These are phyloP conservation scores for Metschnikowia anglica DNA, from an alignment of 805 yeast species.

Conservation along the genomic window DNA sequence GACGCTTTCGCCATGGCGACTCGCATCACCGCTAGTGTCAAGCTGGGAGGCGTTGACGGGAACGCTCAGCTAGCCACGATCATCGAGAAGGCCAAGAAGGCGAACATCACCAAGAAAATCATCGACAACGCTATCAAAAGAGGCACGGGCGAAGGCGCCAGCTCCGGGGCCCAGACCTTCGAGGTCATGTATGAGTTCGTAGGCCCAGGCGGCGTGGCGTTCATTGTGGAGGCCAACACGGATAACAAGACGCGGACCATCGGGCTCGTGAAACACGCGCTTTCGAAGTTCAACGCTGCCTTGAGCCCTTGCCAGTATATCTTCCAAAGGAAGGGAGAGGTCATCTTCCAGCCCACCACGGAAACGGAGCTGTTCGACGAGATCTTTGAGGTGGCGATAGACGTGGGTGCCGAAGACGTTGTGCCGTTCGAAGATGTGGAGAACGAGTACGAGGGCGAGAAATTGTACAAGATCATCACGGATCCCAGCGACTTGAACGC, in stretches of 20 bases:
- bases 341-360: slow-evolving; percentile 49
- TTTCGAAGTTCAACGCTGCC: slow-evolving; percentile 66
- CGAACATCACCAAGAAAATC: slow-evolving; percentile 78
- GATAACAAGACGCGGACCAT: slow-evolving; percentile 86
- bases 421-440: slow-evolving; percentile 49
- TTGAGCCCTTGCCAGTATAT: slow-evolving; percentile 76
- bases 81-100: slow-evolving; percentile 72
- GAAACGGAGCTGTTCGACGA: slow-evolving; percentile 52
- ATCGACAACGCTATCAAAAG: slow-evolving; percentile 86
- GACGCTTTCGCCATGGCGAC: slow-evolving; percentile 69
- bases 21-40: slow-evolving; percentile 73
- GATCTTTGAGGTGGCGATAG: slow-evolving; percentile 72
- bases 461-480: slow-evolving; percentile 49
- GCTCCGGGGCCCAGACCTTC: slow-evolving; percentile 41
- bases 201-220: slow-evolving; percentile 90
- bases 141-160: slow-evolving; percentile 66
- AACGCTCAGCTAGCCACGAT: slow-evolving; percentile 63
- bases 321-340: slow-evolving; percentile 76
- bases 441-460: slow-evolving; percentile 39
- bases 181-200: slow-evolving; percentile 76
- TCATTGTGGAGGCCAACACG: slow-evolving; percentile 82
- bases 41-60: slow-evolving; percentile 69
- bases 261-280: slow-evolving; percentile 69
- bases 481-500: slow-evolving; percentile 62
- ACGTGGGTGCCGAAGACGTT: slow-evolving; percentile 77